phyloP scores from a whole-genome alignment of 1,284 basidiomycete species.

The Cryptococcus sp. region DNA sequence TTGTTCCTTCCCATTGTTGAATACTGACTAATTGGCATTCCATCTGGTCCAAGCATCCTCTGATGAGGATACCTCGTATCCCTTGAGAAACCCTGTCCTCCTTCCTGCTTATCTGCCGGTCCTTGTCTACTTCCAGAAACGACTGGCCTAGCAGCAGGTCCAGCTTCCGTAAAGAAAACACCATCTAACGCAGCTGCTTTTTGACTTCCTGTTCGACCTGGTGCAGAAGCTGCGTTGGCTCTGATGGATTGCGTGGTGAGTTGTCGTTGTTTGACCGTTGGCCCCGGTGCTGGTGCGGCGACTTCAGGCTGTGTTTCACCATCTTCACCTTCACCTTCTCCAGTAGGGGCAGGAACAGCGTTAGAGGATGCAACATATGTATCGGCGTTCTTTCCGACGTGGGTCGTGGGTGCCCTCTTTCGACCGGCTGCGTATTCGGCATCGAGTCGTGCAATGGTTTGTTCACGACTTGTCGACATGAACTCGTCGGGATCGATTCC shows the following conservation, averaged over 20 bases:
- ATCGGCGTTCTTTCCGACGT: slow-evolving; percentile 75
- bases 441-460: slow-evolving; percentile 56
- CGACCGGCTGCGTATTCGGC: slow-evolving; percentile 54
- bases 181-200: slow-evolving; percentile 71
- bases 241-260: slow-evolving; percentile 31
- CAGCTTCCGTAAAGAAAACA: slow-evolving; percentile 69
- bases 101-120: slow-evolving; percentile 40
- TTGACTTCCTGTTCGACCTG: slow-evolving; percentile 35
- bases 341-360: slow-evolving; percentile 16
- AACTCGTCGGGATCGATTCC: slow-evolving; percentile 65
- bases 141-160: slow-evolving; percentile 59
- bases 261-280: slow-evolving; percentile 20
- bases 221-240: slow-evolving; percentile 40
- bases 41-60: slow-evolving; percentile 69
- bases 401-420: slow-evolving; percentile 78
- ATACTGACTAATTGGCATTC: slow-evolving; percentile 52
- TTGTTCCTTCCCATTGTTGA: slow-evolving; percentile 44
- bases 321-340: no score
- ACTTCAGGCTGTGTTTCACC: neutral
- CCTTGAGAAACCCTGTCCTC: slow-evolving; percentile 62
- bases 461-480: slow-evolving; percentile 68
- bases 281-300: neutral
- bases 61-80: slow-evolving; percentile 72
- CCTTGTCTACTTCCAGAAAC: slow-evolving; percentile 55
- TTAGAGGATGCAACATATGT: slow-evolving; percentile 58